Conservation (phyloP, 2,329 filamentous ascomycete species). For the Xylariaceae sp. region DNA sequence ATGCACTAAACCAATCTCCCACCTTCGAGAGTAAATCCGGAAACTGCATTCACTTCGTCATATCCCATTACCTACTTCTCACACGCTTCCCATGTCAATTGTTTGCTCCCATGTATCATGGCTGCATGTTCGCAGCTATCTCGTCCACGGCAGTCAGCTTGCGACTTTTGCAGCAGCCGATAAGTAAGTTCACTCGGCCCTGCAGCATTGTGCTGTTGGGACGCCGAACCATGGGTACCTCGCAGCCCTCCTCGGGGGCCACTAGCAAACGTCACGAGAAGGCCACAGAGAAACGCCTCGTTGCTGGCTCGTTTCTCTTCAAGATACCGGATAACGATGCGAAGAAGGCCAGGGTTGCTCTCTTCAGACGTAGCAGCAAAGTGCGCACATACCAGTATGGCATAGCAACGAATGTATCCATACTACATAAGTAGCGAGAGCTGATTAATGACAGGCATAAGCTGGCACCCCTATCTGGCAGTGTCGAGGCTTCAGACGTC, state of each 20-base stretch:
- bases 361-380: slow-evolving; percentile 58
- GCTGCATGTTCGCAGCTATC: too few species aligned
- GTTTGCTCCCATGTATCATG: too few species aligned
- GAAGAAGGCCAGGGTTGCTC: slow-evolving; percentile 44
- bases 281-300: slow-evolving; percentile 31
- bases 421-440: not conserved
- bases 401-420: not conserved
- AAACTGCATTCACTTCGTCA: too few species aligned
- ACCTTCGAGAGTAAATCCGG: too few species aligned
- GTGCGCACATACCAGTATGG: slow-evolving; percentile 57
- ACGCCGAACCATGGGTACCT: not conserved
- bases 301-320: slow-evolving; percentile 50
- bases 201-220: too few species aligned
- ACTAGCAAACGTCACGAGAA: not conserved
- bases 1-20: too few species aligned
- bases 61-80: too few species aligned
- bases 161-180: too few species aligned
- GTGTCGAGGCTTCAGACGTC: slow-evolving; percentile 49
- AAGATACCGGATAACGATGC: slow-evolving; percentile 33
- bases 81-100: too few species aligned
- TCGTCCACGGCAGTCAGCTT: too few species aligned
- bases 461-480: slow-evolving; percentile 59
- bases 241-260: not conserved
- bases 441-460: slow-evolving; percentile 37
- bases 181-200: too few species aligned